Conservation (phyloP, 2,329 filamentous ascomycete genomes). For the Exophiala sp. region DNA sequence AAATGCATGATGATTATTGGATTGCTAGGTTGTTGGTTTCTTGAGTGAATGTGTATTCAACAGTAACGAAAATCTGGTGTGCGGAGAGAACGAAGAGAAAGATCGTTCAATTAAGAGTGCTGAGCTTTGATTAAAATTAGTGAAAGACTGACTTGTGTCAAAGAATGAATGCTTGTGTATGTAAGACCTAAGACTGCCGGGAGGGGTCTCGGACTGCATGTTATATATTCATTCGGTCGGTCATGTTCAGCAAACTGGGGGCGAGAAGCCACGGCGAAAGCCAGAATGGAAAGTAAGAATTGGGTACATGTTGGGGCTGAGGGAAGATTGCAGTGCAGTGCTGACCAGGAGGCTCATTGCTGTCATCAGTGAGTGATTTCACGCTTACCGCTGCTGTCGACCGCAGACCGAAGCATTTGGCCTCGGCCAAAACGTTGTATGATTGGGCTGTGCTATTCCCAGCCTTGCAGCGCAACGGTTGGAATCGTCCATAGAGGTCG, state of each 20-base stretch:
- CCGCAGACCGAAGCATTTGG: background rate
- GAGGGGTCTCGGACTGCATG: constrained; percentile 1
- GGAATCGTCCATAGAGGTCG: no score
- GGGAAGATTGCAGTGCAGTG: background rate
- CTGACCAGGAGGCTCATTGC: background rate
- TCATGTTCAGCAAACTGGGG: background rate
- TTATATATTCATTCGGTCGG: constrained; percentile 3
- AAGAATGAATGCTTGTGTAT: constrained; percentile 5
- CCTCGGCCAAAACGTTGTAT: no score
- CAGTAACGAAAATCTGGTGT: background rate
- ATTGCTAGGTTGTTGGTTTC: background rate
- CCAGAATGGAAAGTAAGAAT: background rate
- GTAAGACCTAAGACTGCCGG: constrained; percentile 11
- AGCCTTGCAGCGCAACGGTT: no score
- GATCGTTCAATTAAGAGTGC: background rate
- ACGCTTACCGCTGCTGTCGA: background rate
- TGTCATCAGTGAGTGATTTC: background rate
- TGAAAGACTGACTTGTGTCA: constrained; percentile 5
- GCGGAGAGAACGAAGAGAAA: background rate
- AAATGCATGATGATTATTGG: constrained; percentile 18
- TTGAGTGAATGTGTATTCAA: constrained; percentile 17
- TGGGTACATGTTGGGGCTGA: background rate
- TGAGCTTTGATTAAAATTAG: constrained; percentile 1
- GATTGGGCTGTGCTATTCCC: no score
- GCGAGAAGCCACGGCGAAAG: background rate